Evolutionary conservation across 371 early-diverging fungal species (phyloP), one percentile per base, ranked within the genome.

Genomic region (Mucor ambiguus): DNA sequence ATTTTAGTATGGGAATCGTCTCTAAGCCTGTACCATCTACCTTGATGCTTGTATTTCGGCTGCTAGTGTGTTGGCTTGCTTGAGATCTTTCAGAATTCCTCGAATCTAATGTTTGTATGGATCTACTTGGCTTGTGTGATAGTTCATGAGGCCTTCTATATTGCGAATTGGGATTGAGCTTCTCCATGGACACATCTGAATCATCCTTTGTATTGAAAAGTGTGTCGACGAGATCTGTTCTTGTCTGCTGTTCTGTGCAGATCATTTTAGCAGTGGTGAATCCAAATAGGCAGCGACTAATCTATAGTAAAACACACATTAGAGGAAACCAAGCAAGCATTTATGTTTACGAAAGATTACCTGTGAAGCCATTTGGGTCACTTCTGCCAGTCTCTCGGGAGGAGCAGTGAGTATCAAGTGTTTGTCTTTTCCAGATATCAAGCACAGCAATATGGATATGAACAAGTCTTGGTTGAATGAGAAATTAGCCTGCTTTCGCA

Each of bases 391-490:
- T 44, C 74, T 67, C 46, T 77, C 69, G 16, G 72, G 68, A 29
- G 83, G 77, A 24, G 79, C 77, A 18, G 79, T 80, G 16, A 82
- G 63, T 28, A 82, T 60, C 29, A 80, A 60, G 61, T 82, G 80
- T 37, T 78, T 78, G 46, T 78, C 77, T 46, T 61, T 62, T 8
- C 79, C 79, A 10, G 80, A 78, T 24, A 80, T 69, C 2, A 82
- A 66, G 57, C 83, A 82, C 28, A 82, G 63, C 5, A 82, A 61
- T 7, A 82, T 72, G 0, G 83, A 82, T 26, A 82, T 80, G 56
- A 80, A 79, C 24, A 82, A 41, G 24, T 82, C 83, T 37, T 82
- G 77, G 18, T 80, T 73, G 41, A 82, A 82, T 10, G 77, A 54
- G 56, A 82, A 72, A 0, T 75, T 76, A 9, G 80, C 71, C 68